Base-by-base conservation (phyloP, 192 early-diverging fungal genomes). In the Lobosporangium transversale region DNA sequence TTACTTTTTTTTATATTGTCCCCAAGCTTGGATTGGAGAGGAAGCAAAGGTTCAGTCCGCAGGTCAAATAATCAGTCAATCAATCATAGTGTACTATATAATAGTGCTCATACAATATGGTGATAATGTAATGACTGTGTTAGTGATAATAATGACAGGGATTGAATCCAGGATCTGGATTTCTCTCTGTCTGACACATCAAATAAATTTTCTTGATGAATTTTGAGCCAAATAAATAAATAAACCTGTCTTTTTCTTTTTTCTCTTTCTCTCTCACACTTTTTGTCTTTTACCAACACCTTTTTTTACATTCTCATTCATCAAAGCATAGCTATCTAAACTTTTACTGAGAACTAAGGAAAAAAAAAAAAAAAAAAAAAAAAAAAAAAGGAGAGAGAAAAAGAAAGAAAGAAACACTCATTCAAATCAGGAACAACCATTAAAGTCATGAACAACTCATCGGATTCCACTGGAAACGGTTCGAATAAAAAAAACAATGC, bases 361-460 rank as follows among this genome's bases (percentile, higher is more conserved):
- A 54, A n/a, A 21, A 57, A 21, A 14, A 7, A 57, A 20, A 35
- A 36, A 42, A 18, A 52, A 7, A 14, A 35, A 0, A 44, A 33
- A 44, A 58, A 43, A 21, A 23, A 37, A 37, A 42, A 15, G 23
- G 37, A 15, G 54, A 29, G 29, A 32, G 5, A 29, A 55, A 36
- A 12, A n/a, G 29, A 17, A 31, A 17, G 15, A 11, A 48, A 3
- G 2, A 26, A 24, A 23, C 11, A 1, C 53, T 1, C 12, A 23
- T 36, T 44, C 40, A 35, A 30, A 27, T 15, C 32, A 3, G 15
- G n/a, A n/a, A 12, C 32, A 51, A 33, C 51, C 35, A 62, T 62
- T 35, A 31, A 49, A 40, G 21, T 20, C 33, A 60, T 60, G 57
- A 69, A 69, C 57, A 57, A 61, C 5, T 53, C 66, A 58, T 61